Percentiles rank a stretch among this genome's conserved stretches.
Conservation (phyloP, 1,284 basidiomycete species). For the Tylopilus sp. region DNA sequence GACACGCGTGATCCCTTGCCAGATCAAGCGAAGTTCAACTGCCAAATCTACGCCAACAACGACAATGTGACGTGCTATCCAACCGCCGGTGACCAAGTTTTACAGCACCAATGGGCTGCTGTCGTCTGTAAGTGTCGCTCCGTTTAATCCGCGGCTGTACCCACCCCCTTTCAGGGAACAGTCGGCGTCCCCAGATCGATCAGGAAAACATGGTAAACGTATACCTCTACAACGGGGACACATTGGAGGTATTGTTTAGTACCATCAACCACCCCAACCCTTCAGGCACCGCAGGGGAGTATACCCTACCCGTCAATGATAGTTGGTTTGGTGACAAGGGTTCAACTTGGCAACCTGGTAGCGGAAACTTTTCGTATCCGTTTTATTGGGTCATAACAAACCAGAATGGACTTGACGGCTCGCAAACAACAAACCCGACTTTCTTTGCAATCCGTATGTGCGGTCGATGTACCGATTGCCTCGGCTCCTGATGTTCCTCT, state of each 20-base stretch:
- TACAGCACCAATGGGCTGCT: conserved; percentile 66
- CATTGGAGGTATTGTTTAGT: conserved; percentile 44
- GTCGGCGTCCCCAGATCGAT: conserved; percentile 42
- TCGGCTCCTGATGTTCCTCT: conserved; percentile 11
- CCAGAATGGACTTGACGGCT: conserved; percentile 48
- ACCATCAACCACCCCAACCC: conserved; percentile 46
- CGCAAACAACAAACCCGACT: conserved; percentile 58
- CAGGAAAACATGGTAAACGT: conserved; percentile 55
- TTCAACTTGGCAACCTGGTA: conserved; percentile 44
- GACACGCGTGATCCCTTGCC: conserved; percentile 7
- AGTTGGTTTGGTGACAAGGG: conserved; percentile 66
- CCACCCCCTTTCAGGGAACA: conserved; percentile 46
- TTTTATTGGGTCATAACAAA: conserved; percentile 71
- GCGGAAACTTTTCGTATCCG: conserved; percentile 51
- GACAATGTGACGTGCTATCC: conserved; percentile 71
- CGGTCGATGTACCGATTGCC: conserved; percentile 4
- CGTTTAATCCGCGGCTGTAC: conserved; percentile 13
- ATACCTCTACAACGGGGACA: conserved; percentile 68
- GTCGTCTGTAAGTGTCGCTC: conserved; percentile 65
- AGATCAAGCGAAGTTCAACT: conserved; percentile 36
- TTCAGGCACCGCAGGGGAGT: conserved; percentile 49
- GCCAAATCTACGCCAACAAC: conserved; percentile 52
- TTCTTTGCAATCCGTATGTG: conserved; percentile 76
- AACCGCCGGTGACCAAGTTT: conserved; percentile 43
- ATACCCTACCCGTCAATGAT: conserved; percentile 62